Base-by-base conservation (phyloP, 148 eudicot genomes). In the Beta vulgaris region DNA sequence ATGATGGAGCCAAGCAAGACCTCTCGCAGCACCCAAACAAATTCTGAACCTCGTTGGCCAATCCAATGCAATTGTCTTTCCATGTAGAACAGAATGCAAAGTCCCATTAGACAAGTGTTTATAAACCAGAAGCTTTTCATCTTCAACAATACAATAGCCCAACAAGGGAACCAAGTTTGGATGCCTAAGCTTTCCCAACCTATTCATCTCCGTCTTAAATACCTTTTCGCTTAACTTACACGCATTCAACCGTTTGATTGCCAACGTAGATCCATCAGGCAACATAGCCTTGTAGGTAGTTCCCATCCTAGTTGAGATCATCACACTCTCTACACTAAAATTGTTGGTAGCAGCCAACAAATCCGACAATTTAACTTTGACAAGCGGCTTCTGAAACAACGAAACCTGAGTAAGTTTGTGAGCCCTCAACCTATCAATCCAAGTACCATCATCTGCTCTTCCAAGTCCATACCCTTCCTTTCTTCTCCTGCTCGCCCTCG, bases 1-100 rank as follows among this genome's bases (percentile, higher is more conserved):
- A 69, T 93, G 96, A 77, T 89, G 98, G 74, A 93, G 96, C 98
- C 98, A 93, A 64, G 98, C 96, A 76, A 93, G 91, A 75, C 98
- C 98, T 72, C 89, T 85, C 18, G 96, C 93, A 39, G 96, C 91
- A 31, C 98, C 98, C 36, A 93, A 79, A 65, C 87, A 87, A 60
- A 91, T 91, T 67, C 88, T 91, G 78, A 93, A 88, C 88, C 96
- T 80, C 26, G 87, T 85, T 11, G 88, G 83, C 98, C 98, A 93
- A 73, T 93, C 98, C 85, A 91, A 77, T 15, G 21, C 69, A 16
- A 78, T 74, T 6, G 80, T 60, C 60, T 76, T 79, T 16, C 87
- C 91, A 67, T 79, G 76, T 78, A 93, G 60, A 72, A 82, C 58
- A 2, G 93, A 88, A 73, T 73, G 51, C 74, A 93, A 46, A 59